phyloP scores from a whole-genome alignment of 768 basidiomycete genomes.

The Psilocybe tampanensis region DNA sequence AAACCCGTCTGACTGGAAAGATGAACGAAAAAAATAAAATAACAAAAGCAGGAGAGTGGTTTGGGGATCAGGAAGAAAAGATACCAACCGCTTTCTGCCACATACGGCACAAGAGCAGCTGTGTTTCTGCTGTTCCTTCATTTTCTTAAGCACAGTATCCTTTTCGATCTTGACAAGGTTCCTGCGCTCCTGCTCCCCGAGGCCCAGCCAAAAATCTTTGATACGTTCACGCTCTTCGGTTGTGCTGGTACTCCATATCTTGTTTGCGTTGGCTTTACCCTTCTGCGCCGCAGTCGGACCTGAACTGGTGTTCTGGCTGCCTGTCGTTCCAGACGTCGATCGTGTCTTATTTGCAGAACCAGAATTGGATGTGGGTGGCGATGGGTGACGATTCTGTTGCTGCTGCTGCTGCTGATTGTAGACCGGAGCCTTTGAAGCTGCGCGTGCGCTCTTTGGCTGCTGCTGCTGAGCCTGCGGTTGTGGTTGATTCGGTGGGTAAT shows the following conservation, averaged over 20 bases:
- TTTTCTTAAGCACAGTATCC: slow-evolving; percentile 95
- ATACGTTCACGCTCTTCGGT: slow-evolving; percentile 95
- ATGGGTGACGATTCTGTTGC: slow-evolving; percentile 44
- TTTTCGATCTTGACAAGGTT: slow-evolving; percentile 97
- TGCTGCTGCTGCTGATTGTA: slow-evolving; percentile 36
- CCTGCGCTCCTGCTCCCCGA: slow-evolving; percentile 89
- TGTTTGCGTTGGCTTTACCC: slow-evolving; percentile 57
- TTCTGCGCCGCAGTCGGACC: slow-evolving; percentile 30
- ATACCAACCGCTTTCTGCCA: slow-evolving; percentile 82
- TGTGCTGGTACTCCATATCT: slow-evolving; percentile 94
- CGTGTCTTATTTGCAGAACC: slow-evolving; percentile 33
- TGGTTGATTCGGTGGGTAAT: slow-evolving; percentile 45
- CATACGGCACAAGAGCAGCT: slow-evolving; percentile 95
- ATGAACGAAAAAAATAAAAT: slow-evolving; percentile 22
- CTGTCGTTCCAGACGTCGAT: slow-evolving; percentile 14
- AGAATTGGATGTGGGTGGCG: slow-evolving; percentile 49
- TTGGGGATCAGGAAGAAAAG: slow-evolving; percentile 24
- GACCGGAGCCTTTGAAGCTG: slow-evolving; percentile 51
- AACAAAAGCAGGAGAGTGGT: slow-evolving; percentile 19
- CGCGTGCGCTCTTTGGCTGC: slow-evolving; percentile 46
- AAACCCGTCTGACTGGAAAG: slow-evolving; percentile 12
- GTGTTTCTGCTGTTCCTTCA: slow-evolving; percentile 99
- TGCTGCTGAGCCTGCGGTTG: slow-evolving; percentile 30
- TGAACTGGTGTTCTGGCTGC: slow-evolving; percentile 35
- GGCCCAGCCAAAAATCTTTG: slow-evolving; percentile 95